These are phyloP conservation scores for Leccinum variicolor DNA, from an alignment of 768 basidiomycete species.

Conservation along the genomic window DNA sequence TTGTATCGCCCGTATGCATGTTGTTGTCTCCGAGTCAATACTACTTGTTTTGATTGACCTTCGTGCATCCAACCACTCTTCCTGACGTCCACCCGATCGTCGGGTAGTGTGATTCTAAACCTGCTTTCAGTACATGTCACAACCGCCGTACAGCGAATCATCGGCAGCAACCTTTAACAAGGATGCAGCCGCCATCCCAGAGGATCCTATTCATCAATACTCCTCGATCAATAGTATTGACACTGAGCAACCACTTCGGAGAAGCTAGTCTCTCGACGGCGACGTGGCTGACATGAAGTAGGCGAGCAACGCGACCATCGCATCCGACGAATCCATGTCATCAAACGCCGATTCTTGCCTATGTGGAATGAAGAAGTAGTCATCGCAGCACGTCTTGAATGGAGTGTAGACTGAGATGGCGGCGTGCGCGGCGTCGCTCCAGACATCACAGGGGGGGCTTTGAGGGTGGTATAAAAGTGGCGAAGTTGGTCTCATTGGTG, in stretches of 20 bases:
- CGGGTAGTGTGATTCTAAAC: not conserved
- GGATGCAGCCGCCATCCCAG: not conserved
- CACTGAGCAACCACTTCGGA: conserved; percentile 50
- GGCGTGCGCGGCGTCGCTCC: conserved; percentile 24
- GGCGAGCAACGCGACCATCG: conserved; percentile 12
- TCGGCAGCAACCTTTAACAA: not conserved
- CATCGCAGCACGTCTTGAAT: conserved; percentile 53
- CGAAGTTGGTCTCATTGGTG: conserved; percentile 32
- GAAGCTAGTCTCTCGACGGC: conserved; percentile 30
- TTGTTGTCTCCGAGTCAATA: not conserved
- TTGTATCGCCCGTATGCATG: not conserved
- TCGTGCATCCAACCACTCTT: no score
- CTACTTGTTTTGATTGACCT: not conserved
- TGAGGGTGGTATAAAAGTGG: conserved; percentile 47
- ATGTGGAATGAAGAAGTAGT: conserved; percentile 53
- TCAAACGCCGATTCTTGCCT: conserved; percentile 54
- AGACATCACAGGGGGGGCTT: conserved; percentile 39
- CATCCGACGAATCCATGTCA: conserved; percentile 38
- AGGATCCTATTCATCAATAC: not conserved
- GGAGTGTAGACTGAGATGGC: conserved; percentile 34
- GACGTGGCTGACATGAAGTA: no score
- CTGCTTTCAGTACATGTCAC: not conserved
- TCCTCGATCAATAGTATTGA: no score
- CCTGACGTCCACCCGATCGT: not conserved
- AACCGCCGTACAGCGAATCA: not conserved